Base-by-base conservation (phyloP, 2,329 filamentous ascomycete species). In the Phialemoniopsis sp. region DNA sequence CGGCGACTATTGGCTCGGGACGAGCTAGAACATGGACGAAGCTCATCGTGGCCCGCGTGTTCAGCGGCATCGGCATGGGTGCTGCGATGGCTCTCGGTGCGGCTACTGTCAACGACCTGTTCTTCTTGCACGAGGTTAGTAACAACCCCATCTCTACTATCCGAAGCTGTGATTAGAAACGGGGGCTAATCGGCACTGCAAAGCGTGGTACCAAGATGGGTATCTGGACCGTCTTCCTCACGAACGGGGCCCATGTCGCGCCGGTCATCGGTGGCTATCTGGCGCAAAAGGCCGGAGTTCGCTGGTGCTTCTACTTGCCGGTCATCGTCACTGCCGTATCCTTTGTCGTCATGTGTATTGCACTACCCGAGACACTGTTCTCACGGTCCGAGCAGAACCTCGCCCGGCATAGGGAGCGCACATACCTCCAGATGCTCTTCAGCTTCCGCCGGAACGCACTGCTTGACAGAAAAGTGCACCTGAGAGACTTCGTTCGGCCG, bases 91-190 rank as follows among this genome's bases (percentile, higher is more conserved):
- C 32, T 19, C 29, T 43, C 7, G 41, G 41, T 12, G 36, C 34
- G 3, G 41, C 41, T 3, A 43, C 41, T 17, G 41, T 43, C 28
- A 43, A 39, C 29, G 41, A 43, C 21, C 31, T 43, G 21, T 43
- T 43, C 26, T 43, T 43, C 30, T 19, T 43, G 29, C 41, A 43
- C 34, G 41, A 43, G 41, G 40, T 42, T 15, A 8, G 40, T 42
- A 2, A 2, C 16, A 9, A 8, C 13, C 17, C 18, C 17, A 26
- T 32, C 28, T 4, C n/a, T n/a, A n/a, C n/a, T n/a, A n/a, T n/a
- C n/a, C n/a, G n/a, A 16, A 8, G 18, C 29, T 10, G n/a, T 30
- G n/a, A 30, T n/a, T n/a, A 30, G 29, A 10, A 30, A 30, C n/a
- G n/a, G n/a, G n/a, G n/a, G n/a, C n/a, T n/a, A n/a, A n/a, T n/a